Base-by-base conservation (phyloP, 345 rosid species). In the Geranium brycei region DNA sequence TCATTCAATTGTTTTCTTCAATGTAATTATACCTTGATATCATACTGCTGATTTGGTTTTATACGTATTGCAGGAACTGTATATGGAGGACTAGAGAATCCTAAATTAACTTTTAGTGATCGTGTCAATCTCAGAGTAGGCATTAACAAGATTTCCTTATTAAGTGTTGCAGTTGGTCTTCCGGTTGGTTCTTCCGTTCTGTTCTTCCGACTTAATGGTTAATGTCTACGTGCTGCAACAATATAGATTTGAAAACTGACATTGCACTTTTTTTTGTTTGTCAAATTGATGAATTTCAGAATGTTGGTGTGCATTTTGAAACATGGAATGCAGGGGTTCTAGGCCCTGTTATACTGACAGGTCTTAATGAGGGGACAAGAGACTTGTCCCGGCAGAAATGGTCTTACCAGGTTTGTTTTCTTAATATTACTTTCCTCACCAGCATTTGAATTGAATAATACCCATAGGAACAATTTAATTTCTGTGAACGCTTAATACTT, bases 311-410 rank as follows among this genome's bases (percentile, higher is more conserved):
- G 23, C 92, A 87, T 71, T 93, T 71, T 59, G 99, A 93, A 78
- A 78, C 75, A 65, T 93, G 89, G 91, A 88, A 93, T 67, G 77
- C 80, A 66, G 99, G 97, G 16, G 78, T 93, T 68, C 83, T 93
- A 31, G 99, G 96, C 12, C 91, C 97, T 0, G 89, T 88, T 17
- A 80, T 85, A 32, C 64, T 90, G 61, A 72, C 75, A 61, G 97
- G 96, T 70, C 80, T 90, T 38, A 82, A 85, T 61, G 85, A 83
- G 0, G 99, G 99, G 69, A 72, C 83, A 64, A 77, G 85, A 81
- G 87, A 93, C 71, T 70, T 93, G 80, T 79, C 97, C 10, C 75
- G 80, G 82, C 85, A 85, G 85, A 87, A 87, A 68, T 93, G 99
- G 99, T 76, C 95, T 35, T 86, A 93, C 77, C 88, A 90, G 99